Conservation (phyloP, 768 basidiomycete genomes). For the Fibroporia radiculosa region DNA sequence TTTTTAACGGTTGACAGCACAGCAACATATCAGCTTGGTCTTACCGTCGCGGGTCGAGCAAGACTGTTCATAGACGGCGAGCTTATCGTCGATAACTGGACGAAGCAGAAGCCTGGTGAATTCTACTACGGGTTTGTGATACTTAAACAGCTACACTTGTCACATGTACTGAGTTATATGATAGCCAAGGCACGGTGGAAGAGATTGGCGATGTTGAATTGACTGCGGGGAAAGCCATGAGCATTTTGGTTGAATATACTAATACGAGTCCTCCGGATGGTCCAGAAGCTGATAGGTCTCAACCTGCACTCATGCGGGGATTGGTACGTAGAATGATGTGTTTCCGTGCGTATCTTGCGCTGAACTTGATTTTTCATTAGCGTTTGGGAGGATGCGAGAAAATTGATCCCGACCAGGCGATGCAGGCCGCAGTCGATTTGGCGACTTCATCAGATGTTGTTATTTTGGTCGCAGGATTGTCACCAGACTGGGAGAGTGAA, state of each 20-base stretch:
- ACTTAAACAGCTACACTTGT: not conserved
- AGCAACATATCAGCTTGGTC: slow-evolving; percentile 48
- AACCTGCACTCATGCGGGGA: slow-evolving; percentile 63
- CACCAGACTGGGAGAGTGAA: slow-evolving; percentile 71
- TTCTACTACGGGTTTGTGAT: slow-evolving; percentile 56
- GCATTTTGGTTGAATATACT: slow-evolving; percentile 57
- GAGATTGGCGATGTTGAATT: slow-evolving; percentile 47
- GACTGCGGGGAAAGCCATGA: slow-evolving; percentile 36
- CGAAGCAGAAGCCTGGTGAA: slow-evolving; percentile 56
- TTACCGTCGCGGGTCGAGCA: slow-evolving; percentile 56
- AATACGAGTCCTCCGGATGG: slow-evolving; percentile 45
- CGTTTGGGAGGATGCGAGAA: slow-evolving; percentile 63
- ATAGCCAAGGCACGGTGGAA: slow-evolving; percentile 56
- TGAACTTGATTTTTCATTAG: slow-evolving; percentile 20
- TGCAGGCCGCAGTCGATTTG: slow-evolving; percentile 46
- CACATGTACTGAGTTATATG: not conserved
- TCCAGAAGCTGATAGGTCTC: slow-evolving; percentile 40
- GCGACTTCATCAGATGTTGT: slow-evolving; percentile 50
- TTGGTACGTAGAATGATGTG: slow-evolving; percentile 38
- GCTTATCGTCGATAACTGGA: slow-evolving; percentile 65
- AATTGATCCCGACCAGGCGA: slow-evolving; percentile 48
- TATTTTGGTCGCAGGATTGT: slow-evolving; percentile 51
- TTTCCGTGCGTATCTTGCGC: not conserved
- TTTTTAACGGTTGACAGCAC: slow-evolving; percentile 41
- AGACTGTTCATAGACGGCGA: slow-evolving; percentile 56